Base-by-base conservation (phyloP, 2,329 filamentous ascomycete genomes). In the Nannizziopsis barbatae region DNA sequence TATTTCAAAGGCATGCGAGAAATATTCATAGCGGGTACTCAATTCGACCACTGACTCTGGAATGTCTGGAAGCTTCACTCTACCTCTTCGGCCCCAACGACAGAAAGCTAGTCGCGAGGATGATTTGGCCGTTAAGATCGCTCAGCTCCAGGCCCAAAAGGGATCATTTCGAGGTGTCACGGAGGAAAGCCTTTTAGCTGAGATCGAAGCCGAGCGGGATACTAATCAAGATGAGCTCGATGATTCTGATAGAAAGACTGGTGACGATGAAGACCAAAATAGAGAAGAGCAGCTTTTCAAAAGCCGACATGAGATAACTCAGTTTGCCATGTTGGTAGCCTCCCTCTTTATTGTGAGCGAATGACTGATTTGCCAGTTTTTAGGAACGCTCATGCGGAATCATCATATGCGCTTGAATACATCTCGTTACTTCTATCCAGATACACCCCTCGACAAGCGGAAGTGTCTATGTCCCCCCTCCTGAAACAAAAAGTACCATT, bases 401-500 rank as follows among this genome's bases (percentile, higher is more conserved):
- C 68, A 36, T 73, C 84, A 60, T 74, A 85, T 51, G 80, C 82
- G 5, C 78, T 93, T 58, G 86, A 95, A 63, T 86, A 89, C 58
- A 70, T 94, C 49, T 94, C 88, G 27, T 75, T 94, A 5, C 73
- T 94, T 1, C 73, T 92, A 12, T 86, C 86, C n/a, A 89, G 88
- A 62, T 79, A 92, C 60, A 73, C 73, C n/a, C 84, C 86, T 0
- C 77, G 76, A 7, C 78, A 82, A 54, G 85, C 83, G 4, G 74
- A 80, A 56, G 65, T 72, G 41, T 86, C 86, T 3, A 75, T 95
- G 53, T 87, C 84, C 1, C 75, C 78, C 11, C 73, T 72, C 15
- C 71, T 94, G 15, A 84, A 84, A 58, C 75, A 85, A 8, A 72
- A 77, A 52, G 79, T 86, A 8, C 84, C 86, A 10, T 76, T 83